phyloP scores from a whole-genome alignment of 768 basidiomycete genomes.

The Suillus placidus region DNA sequence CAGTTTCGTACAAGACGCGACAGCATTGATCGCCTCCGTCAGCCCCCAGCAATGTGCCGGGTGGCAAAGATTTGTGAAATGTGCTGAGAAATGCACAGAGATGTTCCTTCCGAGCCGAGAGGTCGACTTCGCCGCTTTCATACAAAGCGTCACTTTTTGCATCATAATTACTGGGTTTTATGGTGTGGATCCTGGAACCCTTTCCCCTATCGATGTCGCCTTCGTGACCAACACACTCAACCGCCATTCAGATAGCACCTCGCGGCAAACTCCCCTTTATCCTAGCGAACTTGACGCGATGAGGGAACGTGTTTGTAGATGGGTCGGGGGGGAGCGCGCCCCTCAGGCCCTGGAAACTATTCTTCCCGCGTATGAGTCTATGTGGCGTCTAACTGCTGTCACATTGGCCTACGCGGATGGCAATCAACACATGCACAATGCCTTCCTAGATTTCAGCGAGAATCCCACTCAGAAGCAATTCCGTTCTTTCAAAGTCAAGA shows the following conservation, averaged over 20 bases:
- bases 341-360: constrained; percentile 48
- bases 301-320: constrained; percentile 34
- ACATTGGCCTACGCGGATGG: constrained; percentile 41
- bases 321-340: constrained; percentile 38
- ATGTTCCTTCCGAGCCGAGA: constrained; percentile 16
- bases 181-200: constrained; percentile 24
- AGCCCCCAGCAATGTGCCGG: not conserved
- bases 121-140: constrained; percentile 40
- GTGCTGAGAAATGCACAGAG: not conserved
- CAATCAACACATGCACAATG: constrained; percentile 19
- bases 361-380: constrained; percentile 61
- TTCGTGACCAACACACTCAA: constrained; percentile 42
- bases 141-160: constrained; percentile 49
- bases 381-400: constrained; percentile 63
- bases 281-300: constrained; percentile 33
- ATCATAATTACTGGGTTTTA: constrained; percentile 45
- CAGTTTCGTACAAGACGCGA: not conserved
- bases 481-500: constrained; percentile 16
- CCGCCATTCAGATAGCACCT: constrained; percentile 15
- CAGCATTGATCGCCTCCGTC: not conserved
- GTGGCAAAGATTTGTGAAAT: not conserved
- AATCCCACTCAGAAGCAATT: constrained; percentile 28
- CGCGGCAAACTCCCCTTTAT: not conserved
- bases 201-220: constrained; percentile 38
- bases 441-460: constrained; percentile 41